A percentile compares a stretch with the other conserved stretches of the same genome.
phyloP scores from a whole-genome alignment of 2,329 filamentous ascomycete species.

The Fusarium sororula region DNA sequence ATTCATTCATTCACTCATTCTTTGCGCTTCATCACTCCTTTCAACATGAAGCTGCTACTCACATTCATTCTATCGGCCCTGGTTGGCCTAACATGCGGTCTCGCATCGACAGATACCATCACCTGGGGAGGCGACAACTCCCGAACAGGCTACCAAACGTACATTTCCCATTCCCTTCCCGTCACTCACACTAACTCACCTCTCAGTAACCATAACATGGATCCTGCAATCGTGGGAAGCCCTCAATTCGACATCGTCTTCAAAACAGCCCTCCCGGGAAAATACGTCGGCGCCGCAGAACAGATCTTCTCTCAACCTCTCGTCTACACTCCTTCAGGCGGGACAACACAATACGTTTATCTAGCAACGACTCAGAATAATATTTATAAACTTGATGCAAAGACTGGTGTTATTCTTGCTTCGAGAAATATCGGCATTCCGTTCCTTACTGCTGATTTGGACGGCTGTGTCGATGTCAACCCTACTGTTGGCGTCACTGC shows the following conservation, averaged over 20 bases:
- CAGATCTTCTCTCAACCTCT: slow-evolving; percentile 63
- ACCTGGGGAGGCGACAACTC: slow-evolving; percentile 68
- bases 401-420: slow-evolving; percentile 61
- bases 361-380: slow-evolving; percentile 67
- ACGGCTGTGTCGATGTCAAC: slow-evolving; percentile 59
- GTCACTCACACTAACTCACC: accelerated
- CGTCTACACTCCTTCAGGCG: slow-evolving; percentile 58
- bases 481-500: slow-evolving; percentile 57
- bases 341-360: slow-evolving; percentile 62
- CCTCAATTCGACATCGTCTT: slow-evolving; percentile 65
- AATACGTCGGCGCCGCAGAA: slow-evolving; percentile 59
- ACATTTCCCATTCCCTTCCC: slow-evolving; percentile 15
- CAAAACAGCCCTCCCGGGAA: slow-evolving; percentile 60
- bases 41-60: slow-evolving; percentile 40
- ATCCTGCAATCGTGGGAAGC: slow-evolving; percentile 65
- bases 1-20: background rate
- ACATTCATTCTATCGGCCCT: slow-evolving; percentile 47
- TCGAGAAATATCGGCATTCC: slow-evolving; percentile 59
- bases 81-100: slow-evolving; percentile 46
- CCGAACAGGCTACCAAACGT: slow-evolving; percentile 63
- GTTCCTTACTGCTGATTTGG: slow-evolving; percentile 59
- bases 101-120: slow-evolving; percentile 63
- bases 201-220: slow-evolving; percentile 67
- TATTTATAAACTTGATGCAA: slow-evolving; percentile 64
- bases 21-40: slow-evolving; percentile 2